A percentile compares a stretch with the other conserved stretches of the same genome.
Evolutionary conservation across 176 grass and related monocot genomes (phyloP).

Genomic region (Sorghum bicolor): Sorghum_bicolor_NCBIv3 NC_012875.2:50299501-50300000

Average conservation of each 20-base stretch:
- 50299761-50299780: neutral
- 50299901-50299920: conserved; percentile 23
- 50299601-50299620: neutral
- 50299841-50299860: conserved; percentile 19
- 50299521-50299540: neutral
- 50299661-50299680: neutral
- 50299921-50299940: conserved; percentile 47
- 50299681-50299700: conserved; percentile 12
- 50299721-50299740: conserved; percentile 1
- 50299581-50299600: neutral
- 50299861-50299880: conserved; percentile 15
- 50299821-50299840: neutral
- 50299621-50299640: neutral
- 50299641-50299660: conserved; percentile 1
- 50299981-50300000: conserved; percentile 95
- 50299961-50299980: conserved; percentile 93
- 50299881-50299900: conserved; percentile 25
- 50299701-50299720: neutral
- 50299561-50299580: neutral
- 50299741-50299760: neutral
- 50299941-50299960: conserved; percentile 86
- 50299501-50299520: neutral
- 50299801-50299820: conserved; percentile 3
- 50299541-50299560: neutral
- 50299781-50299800: conserved; percentile 4